Evolutionary conservation across 768 basidiomycete genomes (phyloP), one percentile per base, ranked within the genome.

Genomic region (Gyrodon lividus): DNA sequence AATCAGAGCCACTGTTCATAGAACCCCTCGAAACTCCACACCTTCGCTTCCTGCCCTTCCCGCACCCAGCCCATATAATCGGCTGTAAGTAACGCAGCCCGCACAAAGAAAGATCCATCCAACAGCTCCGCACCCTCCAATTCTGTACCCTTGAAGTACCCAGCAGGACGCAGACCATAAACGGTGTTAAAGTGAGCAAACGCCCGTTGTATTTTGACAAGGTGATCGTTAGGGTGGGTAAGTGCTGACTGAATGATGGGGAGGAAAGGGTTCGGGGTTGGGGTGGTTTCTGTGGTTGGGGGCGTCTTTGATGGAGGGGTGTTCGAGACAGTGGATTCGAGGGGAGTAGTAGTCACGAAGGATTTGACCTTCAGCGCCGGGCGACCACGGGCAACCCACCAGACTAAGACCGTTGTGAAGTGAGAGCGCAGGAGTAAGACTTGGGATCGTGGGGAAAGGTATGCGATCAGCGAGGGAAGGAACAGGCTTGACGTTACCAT

Each of bases 241-340:
- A 77, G 61, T 8, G 69, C 59, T 4, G 66, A 65, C 46, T 77
- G 70, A 37, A 78, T 58, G 55, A 77, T 63, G 0, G 68, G 62
- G 5, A 74, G 50, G 70, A 77, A 78, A 0, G 66, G 59, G 46
- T 78, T 77, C 3, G 73, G 69, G 2, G n/a, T 49, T 2, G 56
- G 53, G 1, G 48, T 54, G 22, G 49, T 58, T 30, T 56, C 61
- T 3, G 55, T 58, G 7, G 51, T 56, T 22, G 41, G 7, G 0
- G 63, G 43, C 0, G 44, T 39, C n/a, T 34, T 33, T 5, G 54
- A 10, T 1, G 41, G 9, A 0, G 51, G 52, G 0, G 43, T 50
- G 2, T 22, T 37, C 2, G 43, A 22, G 42, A 35, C 56, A 43
- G 55, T 60, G 41, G 39, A 57, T 30, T 58, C 51, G n/a, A 59